Percentiles rank a stretch among this genome's conserved stretches.
phyloP scores from a whole-genome alignment of 2,329 filamentous ascomycete genomes.

The Endocalyx cinctus region DNA sequence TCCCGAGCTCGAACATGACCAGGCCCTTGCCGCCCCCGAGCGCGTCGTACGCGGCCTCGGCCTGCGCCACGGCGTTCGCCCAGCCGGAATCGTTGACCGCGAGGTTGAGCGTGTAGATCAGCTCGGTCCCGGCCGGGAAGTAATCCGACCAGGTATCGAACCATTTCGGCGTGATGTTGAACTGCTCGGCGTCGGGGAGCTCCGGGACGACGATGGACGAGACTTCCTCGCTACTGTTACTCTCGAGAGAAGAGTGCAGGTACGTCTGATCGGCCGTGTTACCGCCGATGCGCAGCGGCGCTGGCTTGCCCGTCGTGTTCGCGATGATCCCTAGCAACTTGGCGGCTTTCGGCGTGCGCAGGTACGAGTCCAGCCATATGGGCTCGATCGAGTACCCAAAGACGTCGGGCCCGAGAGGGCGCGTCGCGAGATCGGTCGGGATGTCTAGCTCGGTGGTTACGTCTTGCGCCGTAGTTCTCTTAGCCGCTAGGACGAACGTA shows the following conservation, averaged over 20 bases:
- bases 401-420: conserved; percentile 23
- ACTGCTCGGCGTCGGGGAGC: conserved; percentile 15
- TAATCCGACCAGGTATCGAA: conserved; percentile 26
- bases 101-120: conserved; percentile 30
- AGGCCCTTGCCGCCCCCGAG: conserved; percentile 25
- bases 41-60: conserved; percentile 22
- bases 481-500: too few species aligned
- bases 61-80: conserved; percentile 24
- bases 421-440: conserved; percentile 19
- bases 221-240: conserved; percentile 20
- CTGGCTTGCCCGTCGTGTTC: conserved; percentile 23
- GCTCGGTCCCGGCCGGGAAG: conserved; percentile 26
- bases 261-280: conserved; percentile 32
- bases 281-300: conserved; percentile 29
- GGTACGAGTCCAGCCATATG: conserved; percentile 27
- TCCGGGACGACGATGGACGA: conserved; percentile 23
- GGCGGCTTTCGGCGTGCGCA: conserved; percentile 21
- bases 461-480: conserved; percentile 12
- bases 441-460: conserved; percentile 15
- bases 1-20: conserved; percentile 29
- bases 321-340: conserved; percentile 23
- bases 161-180: conserved; percentile 30
- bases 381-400: conserved; percentile 31
- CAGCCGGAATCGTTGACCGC: conserved; percentile 26
- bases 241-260: conserved; percentile 20